phyloP scores from a whole-genome alignment of 495 filamentous ascomycete genomes.

The Penicillium silybi region DNA sequence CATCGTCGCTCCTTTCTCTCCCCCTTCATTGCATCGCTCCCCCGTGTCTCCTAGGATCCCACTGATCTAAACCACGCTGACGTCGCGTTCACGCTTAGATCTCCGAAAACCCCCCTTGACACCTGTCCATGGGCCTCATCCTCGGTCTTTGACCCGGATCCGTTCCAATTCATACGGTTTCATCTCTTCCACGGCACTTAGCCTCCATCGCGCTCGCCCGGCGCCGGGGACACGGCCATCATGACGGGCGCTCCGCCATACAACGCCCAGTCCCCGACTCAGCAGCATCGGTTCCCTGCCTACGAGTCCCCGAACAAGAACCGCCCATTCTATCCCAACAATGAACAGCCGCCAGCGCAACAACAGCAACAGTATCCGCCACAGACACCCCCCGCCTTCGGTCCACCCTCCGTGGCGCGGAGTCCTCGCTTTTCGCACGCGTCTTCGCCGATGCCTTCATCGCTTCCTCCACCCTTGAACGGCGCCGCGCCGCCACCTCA shows the following conservation, averaged over 20 bases:
- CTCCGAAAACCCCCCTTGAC: slow-evolving; percentile 24
- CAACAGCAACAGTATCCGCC: slow-evolving; percentile 43
- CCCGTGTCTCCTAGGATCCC: slow-evolving; percentile 5
- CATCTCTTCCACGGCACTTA: slow-evolving; percentile 4
- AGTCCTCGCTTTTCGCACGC: slow-evolving; percentile 50
- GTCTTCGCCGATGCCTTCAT: slow-evolving; percentile 49
- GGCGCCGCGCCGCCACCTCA: slow-evolving; percentile 45
- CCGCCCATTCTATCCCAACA: slow-evolving; percentile 52
- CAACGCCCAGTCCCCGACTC: slow-evolving; percentile 42
- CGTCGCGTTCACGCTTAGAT: slow-evolving; percentile 26
- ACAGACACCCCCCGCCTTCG: slow-evolving; percentile 51
- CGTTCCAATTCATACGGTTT: slow-evolving; percentile 18
- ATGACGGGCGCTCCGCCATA: slow-evolving; percentile 50
- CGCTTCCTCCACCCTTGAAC: slow-evolving; percentile 47
- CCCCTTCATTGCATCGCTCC: slow-evolving; percentile 4
- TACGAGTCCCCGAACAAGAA: slow-evolving; percentile 47
- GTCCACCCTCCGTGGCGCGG: slow-evolving; percentile 50
- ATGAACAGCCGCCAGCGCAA: slow-evolving; percentile 37
- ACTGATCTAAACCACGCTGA: slow-evolving; percentile 15
- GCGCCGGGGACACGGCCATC: slow-evolving; percentile 36
- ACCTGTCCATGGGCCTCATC: slow-evolving; percentile 15
- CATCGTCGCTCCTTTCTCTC: slow-evolving; percentile 10
- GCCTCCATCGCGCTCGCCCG: slow-evolving; percentile 20
- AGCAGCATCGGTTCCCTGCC: slow-evolving; percentile 36
- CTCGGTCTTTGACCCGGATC: slow-evolving; percentile 7